These are phyloP conservation scores for Debaryomyces hansenii DNA, from an alignment of 805 yeast genomes.

Conservation along the genomic window DNA sequence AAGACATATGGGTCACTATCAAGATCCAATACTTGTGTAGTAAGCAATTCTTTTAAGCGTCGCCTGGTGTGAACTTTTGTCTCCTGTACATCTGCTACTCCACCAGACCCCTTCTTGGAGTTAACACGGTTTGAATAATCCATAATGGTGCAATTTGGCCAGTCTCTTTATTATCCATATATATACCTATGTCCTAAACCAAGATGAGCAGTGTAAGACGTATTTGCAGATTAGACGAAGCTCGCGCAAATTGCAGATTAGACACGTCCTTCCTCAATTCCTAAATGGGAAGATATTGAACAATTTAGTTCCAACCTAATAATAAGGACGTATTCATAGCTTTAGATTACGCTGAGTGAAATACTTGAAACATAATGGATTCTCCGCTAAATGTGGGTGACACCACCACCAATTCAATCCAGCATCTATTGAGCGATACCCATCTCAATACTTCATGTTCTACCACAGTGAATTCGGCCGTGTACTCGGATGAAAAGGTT, in stretches of 20 bases:
- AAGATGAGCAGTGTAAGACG: too few species aligned
- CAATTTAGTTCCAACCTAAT: not conserved
- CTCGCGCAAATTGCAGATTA: constrained; percentile 6
- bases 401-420: constrained; percentile 40
- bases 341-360: not conserved
- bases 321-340: not conserved
- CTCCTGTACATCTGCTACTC: constrained; percentile 74
- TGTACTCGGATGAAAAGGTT: constrained; percentile 36
- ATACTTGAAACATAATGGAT: constrained; percentile 27
- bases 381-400: constrained; percentile 44
- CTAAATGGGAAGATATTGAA: constrained; percentile 6
- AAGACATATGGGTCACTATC: constrained; percentile 81
- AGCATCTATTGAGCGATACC: constrained; percentile 33
- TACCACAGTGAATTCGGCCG: constrained; percentile 23
- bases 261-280: constrained; percentile 9
- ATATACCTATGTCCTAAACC: too few species aligned
- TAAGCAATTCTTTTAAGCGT: constrained; percentile 63
- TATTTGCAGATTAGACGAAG: constrained; percentile 4
- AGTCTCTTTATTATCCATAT: not conserved
- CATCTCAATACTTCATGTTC: constrained; percentile 27
- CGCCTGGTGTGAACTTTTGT: constrained; percentile 67
- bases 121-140: constrained; percentile 90
- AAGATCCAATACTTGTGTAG: constrained; percentile 48
- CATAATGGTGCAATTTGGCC: constrained; percentile 43
- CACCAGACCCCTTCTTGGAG: constrained; percentile 89